Evolutionary conservation across 2,329 filamentous ascomycete species (phyloP).

Genomic region (Plectosphaerella sp.): DNA sequence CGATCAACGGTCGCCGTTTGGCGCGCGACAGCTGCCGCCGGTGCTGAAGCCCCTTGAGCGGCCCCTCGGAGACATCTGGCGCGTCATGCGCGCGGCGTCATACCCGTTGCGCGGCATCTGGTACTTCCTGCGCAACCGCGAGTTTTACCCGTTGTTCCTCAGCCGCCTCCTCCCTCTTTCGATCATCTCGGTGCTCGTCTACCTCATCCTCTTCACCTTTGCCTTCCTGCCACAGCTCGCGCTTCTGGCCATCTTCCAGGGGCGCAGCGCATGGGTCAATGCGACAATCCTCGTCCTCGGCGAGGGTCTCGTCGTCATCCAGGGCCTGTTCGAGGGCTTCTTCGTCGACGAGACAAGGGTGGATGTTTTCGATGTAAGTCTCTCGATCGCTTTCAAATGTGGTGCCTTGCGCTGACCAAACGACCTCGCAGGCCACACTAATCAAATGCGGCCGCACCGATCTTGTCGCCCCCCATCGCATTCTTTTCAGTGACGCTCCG

Average conservation of each 20-base stretch:
- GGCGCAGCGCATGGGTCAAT: constrained; percentile 82
- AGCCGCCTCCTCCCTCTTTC: constrained; percentile 75
- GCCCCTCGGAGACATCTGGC: constrained; percentile 34
- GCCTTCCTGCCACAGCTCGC: constrained; percentile 85
- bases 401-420: not conserved
- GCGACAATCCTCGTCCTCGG: constrained; percentile 84
- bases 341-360: constrained; percentile 76
- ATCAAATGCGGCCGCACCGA: constrained; percentile 68
- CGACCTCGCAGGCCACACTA: constrained; percentile 54
- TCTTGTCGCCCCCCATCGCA: constrained; percentile 62
- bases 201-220: constrained; percentile 82
- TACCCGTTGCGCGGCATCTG: constrained; percentile 69
- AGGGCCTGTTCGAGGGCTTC: constrained; percentile 70
- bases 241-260: constrained; percentile 86
- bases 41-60: constrained; percentile 22
- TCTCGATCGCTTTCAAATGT: constrained; percentile 4
- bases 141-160: constrained; percentile 77
- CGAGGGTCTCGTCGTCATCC: constrained; percentile 68
- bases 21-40: not conserved
- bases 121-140: constrained; percentile 74
- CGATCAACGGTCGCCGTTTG: not conserved
- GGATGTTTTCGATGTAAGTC: constrained; percentile 75
- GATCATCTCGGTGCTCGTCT: constrained; percentile 77
- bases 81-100: constrained; percentile 41
- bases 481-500: constrained; percentile 62